Conservation (phyloP, 345 rosid genomes). For the Capsella bursapastoris region DNA sequence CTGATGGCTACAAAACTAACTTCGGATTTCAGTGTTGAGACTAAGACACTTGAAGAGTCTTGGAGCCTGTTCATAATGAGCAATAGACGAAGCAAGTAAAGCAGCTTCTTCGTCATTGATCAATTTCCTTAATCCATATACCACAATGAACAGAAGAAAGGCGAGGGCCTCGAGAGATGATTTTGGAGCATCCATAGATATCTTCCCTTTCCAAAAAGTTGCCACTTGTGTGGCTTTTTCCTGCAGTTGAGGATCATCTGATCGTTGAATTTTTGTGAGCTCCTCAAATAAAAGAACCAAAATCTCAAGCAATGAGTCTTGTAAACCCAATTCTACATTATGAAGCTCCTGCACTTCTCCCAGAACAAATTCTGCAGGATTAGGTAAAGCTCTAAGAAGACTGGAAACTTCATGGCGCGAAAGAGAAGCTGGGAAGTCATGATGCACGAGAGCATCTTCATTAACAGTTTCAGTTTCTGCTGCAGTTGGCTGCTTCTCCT, state of each 20-base stretch:
- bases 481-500: slow-evolving; percentile 19
- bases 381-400: slow-evolving; percentile 13
- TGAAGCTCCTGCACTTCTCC: slow-evolving; percentile 16
- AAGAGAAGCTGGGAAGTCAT: slow-evolving; percentile 1
- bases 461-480: slow-evolving; percentile 10
- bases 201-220: slow-evolving; percentile 29
- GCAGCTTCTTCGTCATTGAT: slow-evolving; percentile 34
- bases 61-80: slow-evolving; percentile 30
- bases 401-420: slow-evolving; percentile 10
- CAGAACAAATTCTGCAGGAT: slow-evolving; percentile 35
- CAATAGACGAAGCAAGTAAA: slow-evolving; percentile 29
- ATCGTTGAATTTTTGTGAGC: slow-evolving; percentile 25
- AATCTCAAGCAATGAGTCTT: slow-evolving; percentile 16
- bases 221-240: slow-evolving; percentile 27
- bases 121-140: slow-evolving; percentile 8
- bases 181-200: slow-evolving; percentile 21
- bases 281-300: slow-evolving; percentile 27
- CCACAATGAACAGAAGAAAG: slow-evolving; percentile 36
- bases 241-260: slow-evolving; percentile 6
- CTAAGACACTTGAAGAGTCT: slow-evolving; percentile 16
- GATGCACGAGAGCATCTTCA: slow-evolving; percentile 9
- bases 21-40: slow-evolving; percentile 13
- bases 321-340: neutral
- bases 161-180: slow-evolving; percentile 34
- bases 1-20: slow-evolving; percentile 16